phyloP scores from a whole-genome alignment of 2,329 filamentous ascomycete genomes.

The Sarocladium strictum region DNA sequence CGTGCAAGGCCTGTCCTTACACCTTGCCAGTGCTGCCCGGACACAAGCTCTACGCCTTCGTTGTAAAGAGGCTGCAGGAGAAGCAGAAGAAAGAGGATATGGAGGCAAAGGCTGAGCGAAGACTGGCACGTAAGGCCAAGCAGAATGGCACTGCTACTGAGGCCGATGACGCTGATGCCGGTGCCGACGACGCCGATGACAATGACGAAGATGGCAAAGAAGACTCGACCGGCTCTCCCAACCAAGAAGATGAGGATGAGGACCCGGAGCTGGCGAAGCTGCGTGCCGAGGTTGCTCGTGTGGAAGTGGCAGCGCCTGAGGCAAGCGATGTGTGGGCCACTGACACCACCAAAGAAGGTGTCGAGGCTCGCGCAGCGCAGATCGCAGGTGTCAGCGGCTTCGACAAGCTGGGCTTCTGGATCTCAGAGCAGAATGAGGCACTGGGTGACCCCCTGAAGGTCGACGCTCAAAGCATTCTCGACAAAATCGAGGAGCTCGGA shows the following conservation, averaged over 20 bases:
- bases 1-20: constrained; percentile 99
- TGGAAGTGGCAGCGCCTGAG: constrained; percentile 43
- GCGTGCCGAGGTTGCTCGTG: constrained; percentile 47
- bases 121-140: constrained; percentile 87
- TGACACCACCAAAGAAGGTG: constrained; percentile 91
- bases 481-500: constrained; percentile 94
- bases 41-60: constrained; percentile 96
- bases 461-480: constrained; percentile 83
- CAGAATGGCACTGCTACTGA: constrained; percentile 60
- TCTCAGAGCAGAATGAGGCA: constrained; percentile 64
- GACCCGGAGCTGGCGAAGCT: constrained; percentile 91
- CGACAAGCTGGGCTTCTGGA: constrained; percentile 90
- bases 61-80: constrained; percentile 87
- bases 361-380: constrained; percentile 88
- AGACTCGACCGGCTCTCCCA: constrained; percentile 27
- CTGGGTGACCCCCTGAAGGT: constrained; percentile 73
- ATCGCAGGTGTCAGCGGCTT: constrained; percentile 88
- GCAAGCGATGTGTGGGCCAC: constrained; percentile 81
- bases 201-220: constrained; percentile 44
- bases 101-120: constrained; percentile 90
- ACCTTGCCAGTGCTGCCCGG: no score
- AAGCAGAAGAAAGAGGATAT: constrained; percentile 99
- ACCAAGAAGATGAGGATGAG: constrained; percentile 62
- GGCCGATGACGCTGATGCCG: no score
- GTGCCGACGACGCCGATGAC: no score